Base-by-base conservation (phyloP, 176 grass and related monocot species). In the Oryza australiensis region DNA sequence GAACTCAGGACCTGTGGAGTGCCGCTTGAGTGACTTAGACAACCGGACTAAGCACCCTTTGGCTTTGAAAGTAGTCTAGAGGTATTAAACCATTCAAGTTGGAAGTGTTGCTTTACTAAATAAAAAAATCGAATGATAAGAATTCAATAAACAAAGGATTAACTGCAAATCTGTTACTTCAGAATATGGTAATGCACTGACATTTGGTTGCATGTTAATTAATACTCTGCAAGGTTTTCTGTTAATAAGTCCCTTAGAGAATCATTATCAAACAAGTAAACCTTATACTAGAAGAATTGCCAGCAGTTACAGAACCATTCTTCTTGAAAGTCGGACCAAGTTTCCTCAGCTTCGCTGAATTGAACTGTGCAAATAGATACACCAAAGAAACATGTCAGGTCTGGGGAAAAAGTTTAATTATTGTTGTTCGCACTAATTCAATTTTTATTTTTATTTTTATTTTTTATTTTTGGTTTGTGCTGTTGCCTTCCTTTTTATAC, bases 241-340 rank as follows among this genome's bases (percentile, higher is more conserved):
- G 20, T 35, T 72, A 64, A 35, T 27, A 43, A 80, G 23, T 27
- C 70, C 15, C 62, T 82, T 16, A 60, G 20, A 69, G 12, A 64
- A 27, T 41, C 29, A 79, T 3, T 46, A 76, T 43, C 7, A 32
- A 79, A 23, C 43, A 67, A 51, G 11, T 42, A 4, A 78, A 96
- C 94, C 90, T 96, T 84, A 96, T 96, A 84, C 94, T 91, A 86
- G 94, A 96, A 87, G 94, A 83, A 77, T 96, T 96, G 55, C 90
- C 94, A 12, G 90, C 94, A 2, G 94, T 93, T 70, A 97, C 94
- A 64, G 88, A 91, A 66, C 90, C 83, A 79, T 77, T 93, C 35
- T 75, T 45, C 71, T 91, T 91, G 82, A 97, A 97, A 85, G 90
- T 92, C 3, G 94, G 94, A 11, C 88, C 63, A 35, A 93, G 90